These are phyloP conservation scores for Leccinum broughii DNA, from an alignment of 768 basidiomycete genomes.

Conservation along the genomic window DNA sequence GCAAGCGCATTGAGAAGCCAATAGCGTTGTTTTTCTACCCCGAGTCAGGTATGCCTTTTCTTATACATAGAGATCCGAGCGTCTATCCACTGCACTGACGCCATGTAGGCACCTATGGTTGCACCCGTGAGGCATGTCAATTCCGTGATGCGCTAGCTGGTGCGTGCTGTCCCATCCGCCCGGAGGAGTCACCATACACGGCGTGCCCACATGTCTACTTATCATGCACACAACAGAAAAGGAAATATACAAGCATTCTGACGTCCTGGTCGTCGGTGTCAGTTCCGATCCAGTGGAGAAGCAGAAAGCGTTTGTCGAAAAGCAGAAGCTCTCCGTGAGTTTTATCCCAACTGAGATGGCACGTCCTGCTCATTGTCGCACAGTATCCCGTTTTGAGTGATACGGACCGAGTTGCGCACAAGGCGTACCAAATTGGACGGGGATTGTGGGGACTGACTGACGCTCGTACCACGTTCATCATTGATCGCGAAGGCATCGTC, in stretches of 20 bases:
- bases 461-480: slow-evolving; percentile 72
- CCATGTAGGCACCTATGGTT: slow-evolving; percentile 65
- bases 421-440: slow-evolving; percentile 65
- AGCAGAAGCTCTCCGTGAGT: slow-evolving; percentile 62
- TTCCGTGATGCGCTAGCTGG: slow-evolving; percentile 79
- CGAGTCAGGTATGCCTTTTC: slow-evolving; percentile 47
- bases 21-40: slow-evolving; percentile 81
- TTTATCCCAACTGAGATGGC: slow-evolving; percentile 1
- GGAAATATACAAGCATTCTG: slow-evolving; percentile 61
- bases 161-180: slow-evolving; percentile 31
- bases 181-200: not conserved
- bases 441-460: slow-evolving; percentile 65
- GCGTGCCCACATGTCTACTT: not conserved
- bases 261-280: slow-evolving; percentile 70
- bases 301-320: slow-evolving; percentile 74
- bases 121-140: slow-evolving; percentile 79
- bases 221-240: slow-evolving; percentile 44
- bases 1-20: slow-evolving; percentile 42
- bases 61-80: not conserved
- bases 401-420: slow-evolving; percentile 55
- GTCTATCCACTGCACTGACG: too few species aligned
- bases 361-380: not conserved
- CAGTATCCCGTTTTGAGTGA: slow-evolving; percentile 85
- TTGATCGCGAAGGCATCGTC: slow-evolving; percentile 70
- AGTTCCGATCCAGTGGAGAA: slow-evolving; percentile 70